A percentile compares a stretch with the other conserved stretches of the same genome.
phyloP scores from a whole-genome alignment of 805 yeast species.

The Cyberlindnera saturnus region DNA sequence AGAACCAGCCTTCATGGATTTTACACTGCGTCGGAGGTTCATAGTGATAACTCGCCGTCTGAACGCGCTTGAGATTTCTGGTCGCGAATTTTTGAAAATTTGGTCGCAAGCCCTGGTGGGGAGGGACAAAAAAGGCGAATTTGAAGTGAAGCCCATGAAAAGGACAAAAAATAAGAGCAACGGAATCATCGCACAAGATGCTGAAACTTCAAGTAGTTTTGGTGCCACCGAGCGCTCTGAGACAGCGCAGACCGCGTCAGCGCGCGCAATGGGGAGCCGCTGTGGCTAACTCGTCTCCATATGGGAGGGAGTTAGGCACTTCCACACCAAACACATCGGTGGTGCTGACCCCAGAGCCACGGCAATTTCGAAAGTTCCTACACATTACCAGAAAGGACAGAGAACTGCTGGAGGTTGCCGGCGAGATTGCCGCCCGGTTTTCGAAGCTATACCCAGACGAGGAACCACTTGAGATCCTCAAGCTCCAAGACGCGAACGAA shows the following conservation, averaged over 20 bases:
- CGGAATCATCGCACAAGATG: constrained; percentile 20
- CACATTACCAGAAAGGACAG: constrained; percentile 50
- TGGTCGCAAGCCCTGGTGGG: too few relatives aligned
- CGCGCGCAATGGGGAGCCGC: constrained; percentile 1
- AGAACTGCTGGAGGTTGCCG: constrained; percentile 42
- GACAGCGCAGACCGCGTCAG: constrained; percentile 4
- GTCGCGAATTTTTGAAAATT: too few relatives aligned
- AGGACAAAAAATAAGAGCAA: too few relatives aligned
- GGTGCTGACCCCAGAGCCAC: constrained; percentile 13
- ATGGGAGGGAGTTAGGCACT: constrained; percentile 27
- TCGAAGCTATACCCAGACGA: constrained; percentile 60
- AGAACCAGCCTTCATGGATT: too few relatives aligned
- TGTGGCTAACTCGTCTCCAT: constrained; percentile 9
- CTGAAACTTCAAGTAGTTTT: constrained; percentile 39
- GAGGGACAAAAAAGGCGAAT: too few relatives aligned
- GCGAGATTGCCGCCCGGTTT: constrained; percentile 51
- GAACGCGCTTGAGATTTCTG: too few relatives aligned
- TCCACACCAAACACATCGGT: constrained; percentile 29
- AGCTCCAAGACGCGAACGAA: constrained; percentile 57
- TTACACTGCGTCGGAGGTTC: too few relatives aligned
- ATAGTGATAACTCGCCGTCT: too few relatives aligned
- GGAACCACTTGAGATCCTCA: constrained; percentile 46
- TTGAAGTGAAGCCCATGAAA: too few relatives aligned
- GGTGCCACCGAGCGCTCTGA: constrained; percentile 33
- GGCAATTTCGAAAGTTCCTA: constrained; percentile 46